These are phyloP conservation scores for Rhodosporidiobolus odoratus DNA, from an alignment of 768 basidiomycete species.

Conservation along the genomic window DNA sequence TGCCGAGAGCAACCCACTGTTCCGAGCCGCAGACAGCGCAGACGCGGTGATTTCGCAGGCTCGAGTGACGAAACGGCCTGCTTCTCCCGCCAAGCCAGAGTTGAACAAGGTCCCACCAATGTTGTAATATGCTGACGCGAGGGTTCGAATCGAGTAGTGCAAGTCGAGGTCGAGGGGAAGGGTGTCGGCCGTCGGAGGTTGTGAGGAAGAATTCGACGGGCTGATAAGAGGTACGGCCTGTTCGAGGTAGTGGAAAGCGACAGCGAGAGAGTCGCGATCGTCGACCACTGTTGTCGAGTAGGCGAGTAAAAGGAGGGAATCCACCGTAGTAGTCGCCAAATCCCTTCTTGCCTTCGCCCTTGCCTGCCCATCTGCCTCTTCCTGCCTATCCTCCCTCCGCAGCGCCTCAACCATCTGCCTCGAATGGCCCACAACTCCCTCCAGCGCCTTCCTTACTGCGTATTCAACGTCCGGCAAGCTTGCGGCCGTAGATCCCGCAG, in stretches of 20 bases:
- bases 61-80: constrained; percentile 62
- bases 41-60: constrained; percentile 57
- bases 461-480: background rate
- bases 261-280: constrained; percentile 18
- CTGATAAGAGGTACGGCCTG: constrained; percentile 29
- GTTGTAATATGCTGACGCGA: constrained; percentile 45
- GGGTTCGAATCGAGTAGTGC: constrained; percentile 42
- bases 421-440: constrained; percentile 5
- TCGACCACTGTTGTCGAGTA: constrained; percentile 20
- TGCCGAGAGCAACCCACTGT: constrained; percentile 52
- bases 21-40: constrained; percentile 54
- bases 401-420: background rate
- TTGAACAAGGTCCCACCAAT: constrained; percentile 56
- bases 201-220: constrained; percentile 8
- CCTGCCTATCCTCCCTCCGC: background rate
- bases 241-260: constrained; percentile 14
- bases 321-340: constrained; percentile 7
- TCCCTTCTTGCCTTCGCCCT: background rate
- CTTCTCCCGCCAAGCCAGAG: constrained; percentile 57
- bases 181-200: background rate
- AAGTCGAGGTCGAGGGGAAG: constrained; percentile 5
- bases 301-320: constrained; percentile 27
- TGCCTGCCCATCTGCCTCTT: background rate
- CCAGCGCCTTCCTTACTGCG: background rate
- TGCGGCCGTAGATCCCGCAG: background rate